Evolutionary conservation across 2,329 filamentous ascomycete species (phyloP).

Genomic region (Leptodontidium sp.): DNA sequence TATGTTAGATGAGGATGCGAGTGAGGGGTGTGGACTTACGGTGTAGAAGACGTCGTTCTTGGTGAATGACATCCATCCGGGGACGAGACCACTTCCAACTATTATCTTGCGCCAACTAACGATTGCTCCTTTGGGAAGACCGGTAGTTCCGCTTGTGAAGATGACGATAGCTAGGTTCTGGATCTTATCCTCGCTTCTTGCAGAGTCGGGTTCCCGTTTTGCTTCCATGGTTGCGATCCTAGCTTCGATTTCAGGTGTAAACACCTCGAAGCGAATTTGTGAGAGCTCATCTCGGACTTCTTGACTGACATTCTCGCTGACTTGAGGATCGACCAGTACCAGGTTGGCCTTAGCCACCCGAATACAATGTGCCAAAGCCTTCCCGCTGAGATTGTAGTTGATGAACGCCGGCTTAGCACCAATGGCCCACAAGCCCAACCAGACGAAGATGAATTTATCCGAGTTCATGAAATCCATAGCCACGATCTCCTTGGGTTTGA

Average conservation of each 20-base stretch:
- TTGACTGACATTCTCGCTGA: slow-evolving; percentile 64
- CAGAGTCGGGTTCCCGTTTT: slow-evolving; percentile 64
- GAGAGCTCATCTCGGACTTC: slow-evolving; percentile 61
- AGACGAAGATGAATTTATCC: slow-evolving; percentile 76
- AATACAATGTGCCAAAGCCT: slow-evolving; percentile 78
- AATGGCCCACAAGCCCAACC: slow-evolving; percentile 82
- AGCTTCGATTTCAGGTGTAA: slow-evolving; percentile 65
- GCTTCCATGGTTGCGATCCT: slow-evolving; percentile 61
- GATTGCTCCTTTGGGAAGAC: slow-evolving; percentile 81
- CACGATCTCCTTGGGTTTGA: slow-evolving; percentile 78
- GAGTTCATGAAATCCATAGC: slow-evolving; percentile 85
- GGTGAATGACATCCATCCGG: slow-evolving; percentile 64
- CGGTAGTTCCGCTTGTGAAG: slow-evolving; percentile 87
- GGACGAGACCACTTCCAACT: slow-evolving; percentile 60
- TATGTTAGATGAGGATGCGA: slow-evolving; percentile 14
- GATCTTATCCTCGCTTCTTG: slow-evolving; percentile 59
- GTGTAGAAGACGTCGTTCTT: slow-evolving; percentile 78
- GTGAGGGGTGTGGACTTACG: slow-evolving; percentile 53
- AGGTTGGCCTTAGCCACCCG: slow-evolving; percentile 71
- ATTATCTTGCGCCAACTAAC: slow-evolving; percentile 75
- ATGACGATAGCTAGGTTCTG: slow-evolving; percentile 75
- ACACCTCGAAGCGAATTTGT: slow-evolving; percentile 65
- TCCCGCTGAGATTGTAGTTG: slow-evolving; percentile 82
- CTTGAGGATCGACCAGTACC: slow-evolving; percentile 71
- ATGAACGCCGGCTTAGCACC: slow-evolving; percentile 86